A percentile compares a stretch with the other conserved stretches of the same genome.
phyloP scores from a whole-genome alignment of 2,329 filamentous ascomycete genomes.

The Rutstroemia sp. region DNA sequence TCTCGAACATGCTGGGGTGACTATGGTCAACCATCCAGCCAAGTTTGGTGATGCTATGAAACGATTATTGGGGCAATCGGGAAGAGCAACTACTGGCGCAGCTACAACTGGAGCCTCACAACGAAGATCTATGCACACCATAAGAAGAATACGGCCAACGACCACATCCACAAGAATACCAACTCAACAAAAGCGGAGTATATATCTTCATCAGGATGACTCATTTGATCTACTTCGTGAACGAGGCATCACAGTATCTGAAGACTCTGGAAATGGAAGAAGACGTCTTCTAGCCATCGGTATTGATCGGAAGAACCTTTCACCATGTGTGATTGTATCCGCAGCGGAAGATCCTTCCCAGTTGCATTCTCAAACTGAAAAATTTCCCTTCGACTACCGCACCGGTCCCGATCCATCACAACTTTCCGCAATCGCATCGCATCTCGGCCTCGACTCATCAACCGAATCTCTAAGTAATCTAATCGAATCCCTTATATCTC shows the following conservation, averaged over 20 bases:
- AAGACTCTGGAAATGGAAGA: slow-evolving; percentile 29
- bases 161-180: neutral
- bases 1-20: slow-evolving; percentile 58
- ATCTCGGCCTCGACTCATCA: slow-evolving; percentile 43
- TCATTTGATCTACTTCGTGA: slow-evolving; percentile 49
- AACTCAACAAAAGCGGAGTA: slow-evolving; percentile 37
- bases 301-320: slow-evolving; percentile 54
- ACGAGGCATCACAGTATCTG: slow-evolving; percentile 38
- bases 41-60: slow-evolving; percentile 66
- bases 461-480: slow-evolving; percentile 40
- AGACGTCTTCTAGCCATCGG: slow-evolving; percentile 53
- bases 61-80: slow-evolving; percentile 41
- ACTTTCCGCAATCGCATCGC: slow-evolving; percentile 34
- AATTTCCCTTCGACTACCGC: slow-evolving; percentile 56
- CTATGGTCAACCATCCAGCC: slow-evolving; percentile 68
- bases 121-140: slow-evolving; percentile 46
- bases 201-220: slow-evolving; percentile 48
- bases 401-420: slow-evolving; percentile 39
- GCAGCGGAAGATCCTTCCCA: slow-evolving; percentile 35
- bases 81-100: slow-evolving; percentile 31
- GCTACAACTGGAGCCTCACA: slow-evolving; percentile 34
- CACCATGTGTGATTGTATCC: slow-evolving; percentile 57
- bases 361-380: slow-evolving; percentile 37
- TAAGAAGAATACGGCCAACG: slow-evolving; percentile 25
- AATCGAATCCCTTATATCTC: slow-evolving; percentile 32